phyloP scores from a whole-genome alignment of 768 basidiomycete species.

The Leccinellum rugosiceps region DNA sequence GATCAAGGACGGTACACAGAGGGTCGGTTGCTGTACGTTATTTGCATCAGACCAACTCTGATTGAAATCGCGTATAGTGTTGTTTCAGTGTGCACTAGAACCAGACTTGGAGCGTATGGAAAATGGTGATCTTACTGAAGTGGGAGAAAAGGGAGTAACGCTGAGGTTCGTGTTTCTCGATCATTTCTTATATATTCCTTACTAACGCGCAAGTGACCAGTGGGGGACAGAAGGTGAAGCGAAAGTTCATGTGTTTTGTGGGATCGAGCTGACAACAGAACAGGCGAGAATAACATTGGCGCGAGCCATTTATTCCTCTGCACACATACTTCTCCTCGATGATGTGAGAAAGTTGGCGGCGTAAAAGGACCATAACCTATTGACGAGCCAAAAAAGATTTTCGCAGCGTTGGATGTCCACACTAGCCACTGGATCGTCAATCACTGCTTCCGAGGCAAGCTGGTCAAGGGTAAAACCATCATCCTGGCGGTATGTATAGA shows the following conservation, averaged over 20 bases:
- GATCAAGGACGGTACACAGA: slow-evolving; percentile 4
- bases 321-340: slow-evolving; percentile 65
- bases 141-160: slow-evolving; percentile 68
- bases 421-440: slow-evolving; percentile 49
- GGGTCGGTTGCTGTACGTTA: background rate
- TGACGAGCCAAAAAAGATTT: slow-evolving; percentile 17
- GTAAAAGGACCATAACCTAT: background rate
- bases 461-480: slow-evolving; percentile 7
- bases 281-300: slow-evolving; percentile 53
- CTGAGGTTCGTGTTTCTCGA: slow-evolving; percentile 31
- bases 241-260: background rate
- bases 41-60: background rate
- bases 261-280: background rate
- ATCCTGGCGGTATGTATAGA: slow-evolving; percentile 5
- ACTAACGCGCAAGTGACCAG: background rate
- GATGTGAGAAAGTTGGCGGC: slow-evolving; percentile 41
- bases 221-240: slow-evolving; percentile 12
- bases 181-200: background rate
- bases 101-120: slow-evolving; percentile 44
- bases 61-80: slow-evolving; percentile 18
- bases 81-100: slow-evolving; percentile 39
- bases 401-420: slow-evolving; percentile 59
- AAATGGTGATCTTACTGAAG: slow-evolving; percentile 65
- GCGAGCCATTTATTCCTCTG: slow-evolving; percentile 53
- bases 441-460: slow-evolving; percentile 34